Conservation (phyloP, 129 eudicot genomes). For the Centella asiatica region DNA sequence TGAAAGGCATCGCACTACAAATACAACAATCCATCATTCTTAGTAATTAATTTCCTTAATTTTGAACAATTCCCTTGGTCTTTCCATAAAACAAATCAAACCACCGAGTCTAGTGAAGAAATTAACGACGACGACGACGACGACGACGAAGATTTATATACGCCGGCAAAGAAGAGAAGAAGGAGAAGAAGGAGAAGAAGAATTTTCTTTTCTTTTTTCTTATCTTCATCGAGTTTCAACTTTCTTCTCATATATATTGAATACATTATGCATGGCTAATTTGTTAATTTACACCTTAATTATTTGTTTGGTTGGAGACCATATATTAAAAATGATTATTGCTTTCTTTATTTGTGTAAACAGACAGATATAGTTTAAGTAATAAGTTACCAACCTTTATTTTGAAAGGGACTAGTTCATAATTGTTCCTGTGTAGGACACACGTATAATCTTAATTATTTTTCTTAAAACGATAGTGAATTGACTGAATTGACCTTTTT, state of each 20-base stretch:
- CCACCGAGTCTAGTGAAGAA: not conserved
- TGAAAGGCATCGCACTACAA: conserved; percentile 84
- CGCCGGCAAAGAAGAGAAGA: no score
- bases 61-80: not conserved
- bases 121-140: no score
- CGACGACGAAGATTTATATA: no score
- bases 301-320: not conserved
- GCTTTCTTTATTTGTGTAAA: conserved; percentile 23
- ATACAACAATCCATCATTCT: conserved; percentile 70
- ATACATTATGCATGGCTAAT: not conserved
- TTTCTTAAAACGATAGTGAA: not conserved
- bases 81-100: not conserved
- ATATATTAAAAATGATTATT: conserved; percentile 27
- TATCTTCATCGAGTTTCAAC: no score
- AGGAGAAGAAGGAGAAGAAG: no score
- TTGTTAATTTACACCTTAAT: conserved; percentile 9
- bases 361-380: conserved; percentile 18
- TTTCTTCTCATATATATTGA: no score
- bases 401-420: conserved; percentile 6
- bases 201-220: no score
- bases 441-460: not conserved
- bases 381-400: conserved; percentile 7
- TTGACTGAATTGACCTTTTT: not conserved
- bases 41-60: not conserved
- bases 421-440: conserved; percentile 1